Evolutionary conservation across 495 filamentous ascomycete genomes (phyloP).

Genomic region (Trichocladium uniseriatum): DNA sequence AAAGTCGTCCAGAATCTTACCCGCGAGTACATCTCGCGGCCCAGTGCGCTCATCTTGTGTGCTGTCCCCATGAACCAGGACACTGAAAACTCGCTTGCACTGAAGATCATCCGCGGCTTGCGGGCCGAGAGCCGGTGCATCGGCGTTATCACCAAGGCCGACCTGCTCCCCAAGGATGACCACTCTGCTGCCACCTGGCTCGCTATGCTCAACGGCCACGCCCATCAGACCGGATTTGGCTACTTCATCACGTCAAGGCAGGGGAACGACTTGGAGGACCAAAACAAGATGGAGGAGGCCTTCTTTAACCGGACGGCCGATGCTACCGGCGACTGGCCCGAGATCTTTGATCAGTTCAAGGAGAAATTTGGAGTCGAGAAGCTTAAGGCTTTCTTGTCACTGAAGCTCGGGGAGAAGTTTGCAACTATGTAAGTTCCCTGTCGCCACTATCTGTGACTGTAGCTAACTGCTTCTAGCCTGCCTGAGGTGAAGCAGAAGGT

Average conservation of each 20-base stretch:
- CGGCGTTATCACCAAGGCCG: slow-evolving; percentile 75
- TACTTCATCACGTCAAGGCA: slow-evolving; percentile 52
- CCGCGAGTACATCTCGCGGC: slow-evolving; percentile 51
- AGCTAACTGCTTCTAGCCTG: slow-evolving; percentile 32
- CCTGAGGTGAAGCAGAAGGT: slow-evolving; percentile 53
- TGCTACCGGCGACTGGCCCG: slow-evolving; percentile 35
- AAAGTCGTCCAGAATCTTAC: slow-evolving; percentile 59
- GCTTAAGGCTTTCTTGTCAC: slow-evolving; percentile 46
- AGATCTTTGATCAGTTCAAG: slow-evolving; percentile 35
- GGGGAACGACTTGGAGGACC: slow-evolving; percentile 42
- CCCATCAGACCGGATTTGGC: slow-evolving; percentile 50
- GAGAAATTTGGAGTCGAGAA: slow-evolving; percentile 50
- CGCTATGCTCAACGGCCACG: slow-evolving; percentile 46
- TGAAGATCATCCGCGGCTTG: slow-evolving; percentile 47
- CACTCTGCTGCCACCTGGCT: slow-evolving; percentile 42
- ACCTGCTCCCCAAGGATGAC: slow-evolving; percentile 47
- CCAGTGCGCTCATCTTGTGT: slow-evolving; percentile 62
- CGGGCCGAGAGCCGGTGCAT: slow-evolving; percentile 55
- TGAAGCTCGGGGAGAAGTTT: slow-evolving; percentile 48
- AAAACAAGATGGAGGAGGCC: slow-evolving; percentile 45
- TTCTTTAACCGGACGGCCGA: slow-evolving; percentile 44
- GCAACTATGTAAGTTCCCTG: slow-evolving; percentile 33
- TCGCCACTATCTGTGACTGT: background rate
- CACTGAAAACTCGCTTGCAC: slow-evolving; percentile 59
- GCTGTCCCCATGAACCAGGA: slow-evolving; percentile 69